Evolutionary conservation across 441 rosid genomes (phyloP).

Genomic region (Mallotus repandus): DNA sequence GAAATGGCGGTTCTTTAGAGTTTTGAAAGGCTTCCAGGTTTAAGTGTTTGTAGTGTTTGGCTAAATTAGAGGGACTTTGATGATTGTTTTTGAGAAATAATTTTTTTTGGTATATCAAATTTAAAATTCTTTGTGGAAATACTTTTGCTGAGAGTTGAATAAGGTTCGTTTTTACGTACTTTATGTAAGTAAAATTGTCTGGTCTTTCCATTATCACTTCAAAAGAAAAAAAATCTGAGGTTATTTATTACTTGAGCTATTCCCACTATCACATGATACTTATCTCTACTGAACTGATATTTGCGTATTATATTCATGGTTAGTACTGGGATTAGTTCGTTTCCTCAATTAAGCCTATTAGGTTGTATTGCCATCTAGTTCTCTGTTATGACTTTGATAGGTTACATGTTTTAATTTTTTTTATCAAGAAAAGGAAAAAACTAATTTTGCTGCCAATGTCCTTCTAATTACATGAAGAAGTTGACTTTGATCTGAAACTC

Average conservation of each 20-base stretch:
- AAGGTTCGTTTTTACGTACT: no score
- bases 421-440: neutral
- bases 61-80: neutral
- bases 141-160: no score
- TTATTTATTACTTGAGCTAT: neutral
- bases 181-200: no score
- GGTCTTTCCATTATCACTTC: no score
- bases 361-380: neutral
- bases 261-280: neutral
- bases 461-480: conserved; percentile 36
- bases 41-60: neutral
- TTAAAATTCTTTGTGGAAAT: no score
- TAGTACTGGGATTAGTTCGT: neutral
- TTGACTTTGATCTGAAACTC: conserved; percentile 37
- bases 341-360: neutral
- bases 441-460: conserved; percentile 10
- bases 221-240: no score
- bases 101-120: neutral
- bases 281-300: neutral
- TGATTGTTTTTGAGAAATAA: neutral
- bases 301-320: neutral
- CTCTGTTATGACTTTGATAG: no score
- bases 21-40: neutral
- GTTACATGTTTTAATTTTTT: no score
- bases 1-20: neutral